phyloP scores from a whole-genome alignment of 1,139 yeast genomes.

The Pichiaceae sp. region DNA sequence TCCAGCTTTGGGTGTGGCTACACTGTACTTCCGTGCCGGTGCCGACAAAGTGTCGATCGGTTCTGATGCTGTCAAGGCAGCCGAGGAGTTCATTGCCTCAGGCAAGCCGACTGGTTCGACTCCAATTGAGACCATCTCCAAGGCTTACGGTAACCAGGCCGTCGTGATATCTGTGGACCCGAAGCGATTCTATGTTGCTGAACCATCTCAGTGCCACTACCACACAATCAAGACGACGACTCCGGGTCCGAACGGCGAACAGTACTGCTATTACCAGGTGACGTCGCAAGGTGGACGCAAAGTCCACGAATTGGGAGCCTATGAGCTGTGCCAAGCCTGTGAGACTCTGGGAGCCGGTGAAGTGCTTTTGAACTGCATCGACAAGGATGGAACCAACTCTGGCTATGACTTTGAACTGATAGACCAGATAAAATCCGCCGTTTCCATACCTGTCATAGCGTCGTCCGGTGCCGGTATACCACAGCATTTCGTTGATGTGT shows the following conservation, averaged over 20 bases:
- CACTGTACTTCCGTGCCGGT: constrained; percentile 85
- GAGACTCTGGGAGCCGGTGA: constrained; percentile 97
- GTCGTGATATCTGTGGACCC: constrained; percentile 97
- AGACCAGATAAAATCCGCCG: constrained; percentile 65
- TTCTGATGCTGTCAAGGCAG: constrained; percentile 90
- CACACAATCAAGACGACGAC: constrained; percentile 43
- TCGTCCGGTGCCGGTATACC: constrained; percentile 97
- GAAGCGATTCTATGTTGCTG: constrained; percentile 63
- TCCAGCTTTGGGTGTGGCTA: constrained; percentile 86
- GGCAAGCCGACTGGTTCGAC: constrained; percentile 61
- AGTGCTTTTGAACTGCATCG: constrained; percentile 83
- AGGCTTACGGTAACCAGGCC: constrained; percentile 91
- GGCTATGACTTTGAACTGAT: constrained; percentile 87
- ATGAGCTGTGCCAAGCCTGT: constrained; percentile 79
- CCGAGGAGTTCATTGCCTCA: constrained; percentile 64
- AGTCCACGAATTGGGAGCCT: constrained; percentile 80
- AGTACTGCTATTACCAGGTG: constrained; percentile 87
- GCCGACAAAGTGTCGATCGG: constrained; percentile 98
- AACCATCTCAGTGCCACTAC: constrained; percentile 56
- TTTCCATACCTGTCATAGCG: constrained; percentile 87
- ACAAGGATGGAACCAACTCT: constrained; percentile 89
- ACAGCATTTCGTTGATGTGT: constrained; percentile 80
- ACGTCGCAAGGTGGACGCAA: constrained; percentile 96
- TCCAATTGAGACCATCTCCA: constrained; percentile 87
- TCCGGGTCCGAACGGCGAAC: constrained; percentile 80